Conservation (phyloP, 345 rosid genomes). For the Eucalyptus fibrosa region DNA sequence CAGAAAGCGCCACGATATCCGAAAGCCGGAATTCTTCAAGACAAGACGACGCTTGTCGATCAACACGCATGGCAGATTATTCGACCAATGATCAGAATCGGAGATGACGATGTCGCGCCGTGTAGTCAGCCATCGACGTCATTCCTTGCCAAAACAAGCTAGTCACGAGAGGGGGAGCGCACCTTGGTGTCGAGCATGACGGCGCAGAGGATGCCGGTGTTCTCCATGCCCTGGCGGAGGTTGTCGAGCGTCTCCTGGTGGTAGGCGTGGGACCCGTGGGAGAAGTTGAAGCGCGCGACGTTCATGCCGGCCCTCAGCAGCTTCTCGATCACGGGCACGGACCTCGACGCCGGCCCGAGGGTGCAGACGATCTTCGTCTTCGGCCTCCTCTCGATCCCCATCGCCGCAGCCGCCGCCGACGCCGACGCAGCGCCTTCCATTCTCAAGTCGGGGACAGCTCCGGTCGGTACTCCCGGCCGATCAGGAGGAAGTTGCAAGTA, state of each 20-base stretch:
- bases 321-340: constrained; percentile 73
- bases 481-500: neutral
- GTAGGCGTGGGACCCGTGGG: constrained; percentile 91
- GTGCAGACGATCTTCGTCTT: constrained; percentile 98
- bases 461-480: neutral
- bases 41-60: neutral
- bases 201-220: constrained; percentile 86
- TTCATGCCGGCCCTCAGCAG: constrained; percentile 89
- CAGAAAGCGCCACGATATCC: neutral
- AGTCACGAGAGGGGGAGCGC: neutral
- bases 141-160: neutral
- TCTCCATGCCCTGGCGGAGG: constrained; percentile 72
- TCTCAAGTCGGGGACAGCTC: neutral
- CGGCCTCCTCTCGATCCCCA: constrained; percentile 37
- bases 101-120: neutral
- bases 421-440: neutral
- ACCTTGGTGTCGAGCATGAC: constrained; percentile 99
- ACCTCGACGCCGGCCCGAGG: constrained; percentile 85
- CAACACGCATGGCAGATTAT: neutral
- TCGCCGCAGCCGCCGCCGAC: neutral
- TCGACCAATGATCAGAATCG: neutral
- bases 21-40: neutral
- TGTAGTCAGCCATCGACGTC: neutral
- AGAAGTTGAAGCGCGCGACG: constrained; percentile 96
- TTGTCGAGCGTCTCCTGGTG: constrained; percentile 94